Conservation (phyloP, 352 stramenopile species). For the Pythium guiyangense region DNA sequence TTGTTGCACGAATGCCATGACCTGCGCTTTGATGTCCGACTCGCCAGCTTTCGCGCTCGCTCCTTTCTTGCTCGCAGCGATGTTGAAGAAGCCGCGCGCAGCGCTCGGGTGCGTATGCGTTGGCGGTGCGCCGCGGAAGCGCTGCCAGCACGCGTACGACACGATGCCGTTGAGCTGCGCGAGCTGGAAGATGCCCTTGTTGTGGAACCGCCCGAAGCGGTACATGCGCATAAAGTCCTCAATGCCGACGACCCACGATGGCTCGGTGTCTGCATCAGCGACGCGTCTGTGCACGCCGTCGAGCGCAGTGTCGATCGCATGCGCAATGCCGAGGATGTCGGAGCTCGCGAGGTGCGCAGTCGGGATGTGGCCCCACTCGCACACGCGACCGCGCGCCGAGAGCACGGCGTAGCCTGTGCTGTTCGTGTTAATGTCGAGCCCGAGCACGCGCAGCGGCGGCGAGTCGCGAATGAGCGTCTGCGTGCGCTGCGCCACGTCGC, state of each 20-base stretch:
- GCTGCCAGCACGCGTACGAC: slow-evolving; percentile 70
- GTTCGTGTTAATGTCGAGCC: slow-evolving; percentile 83
- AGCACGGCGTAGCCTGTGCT: slow-evolving; percentile 75
- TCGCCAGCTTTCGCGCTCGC: slow-evolving; percentile 11
- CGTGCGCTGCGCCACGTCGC: slow-evolving; percentile 16
- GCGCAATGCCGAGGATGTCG: slow-evolving; percentile 61
- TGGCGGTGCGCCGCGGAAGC: slow-evolving; percentile 35
- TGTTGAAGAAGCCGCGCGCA: slow-evolving; percentile 57
- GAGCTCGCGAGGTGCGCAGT: slow-evolving; percentile 58
- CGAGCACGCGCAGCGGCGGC: slow-evolving; percentile 52
- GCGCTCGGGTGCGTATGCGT: slow-evolving; percentile 71
- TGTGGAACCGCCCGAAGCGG: slow-evolving; percentile 67
- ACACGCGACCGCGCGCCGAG: slow-evolving; percentile 42
- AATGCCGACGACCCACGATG: slow-evolving; percentile 65
- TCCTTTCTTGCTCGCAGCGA: slow-evolving; percentile 23
- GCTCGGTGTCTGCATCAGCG: slow-evolving; percentile 3
- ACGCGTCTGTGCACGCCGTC: slow-evolving; percentile 22
- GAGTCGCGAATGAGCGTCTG: slow-evolving; percentile 23
- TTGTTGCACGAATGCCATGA: slow-evolving; percentile 52
- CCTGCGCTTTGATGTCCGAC: slow-evolving; percentile 59
- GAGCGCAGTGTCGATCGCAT: slow-evolving; percentile 42
- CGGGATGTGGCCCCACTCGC: slow-evolving; percentile 51
- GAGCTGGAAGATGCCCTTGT: slow-evolving; percentile 82
- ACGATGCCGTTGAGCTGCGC: slow-evolving; percentile 85
- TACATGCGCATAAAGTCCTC: slow-evolving; percentile 87